Evolutionary conservation across 805 yeast genomes (phyloP).

Genomic region (Yarrowia alimentaria): DNA sequence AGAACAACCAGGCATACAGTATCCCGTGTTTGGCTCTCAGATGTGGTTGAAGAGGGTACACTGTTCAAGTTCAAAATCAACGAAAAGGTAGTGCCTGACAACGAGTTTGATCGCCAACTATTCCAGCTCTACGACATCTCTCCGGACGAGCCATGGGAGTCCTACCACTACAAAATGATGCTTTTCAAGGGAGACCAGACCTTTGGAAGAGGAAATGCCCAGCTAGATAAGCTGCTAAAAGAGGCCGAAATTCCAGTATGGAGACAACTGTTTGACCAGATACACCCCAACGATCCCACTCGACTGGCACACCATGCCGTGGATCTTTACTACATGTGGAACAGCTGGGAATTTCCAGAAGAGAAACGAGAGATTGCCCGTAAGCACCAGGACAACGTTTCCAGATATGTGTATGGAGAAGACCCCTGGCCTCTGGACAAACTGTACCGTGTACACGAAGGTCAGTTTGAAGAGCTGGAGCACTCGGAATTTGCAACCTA

Average conservation of each 20-base stretch:
- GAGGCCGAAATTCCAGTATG: background rate
- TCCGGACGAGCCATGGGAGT: constrained; percentile 2
- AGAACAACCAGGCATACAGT: background rate
- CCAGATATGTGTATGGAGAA: background rate
- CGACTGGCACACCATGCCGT: constrained; percentile 9
- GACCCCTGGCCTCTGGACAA: constrained; percentile 13
- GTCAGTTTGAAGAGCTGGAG: constrained; percentile 2
- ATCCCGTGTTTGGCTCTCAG: background rate
- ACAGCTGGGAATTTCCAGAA: constrained; percentile 12
- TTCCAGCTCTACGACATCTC: constrained; percentile 10
- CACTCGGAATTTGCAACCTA: constrained; percentile 2
- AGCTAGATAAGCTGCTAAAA: background rate
- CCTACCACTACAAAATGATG: constrained; percentile 15
- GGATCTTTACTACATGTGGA: constrained; percentile 17
- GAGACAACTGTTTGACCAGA: constrained; percentile 14
- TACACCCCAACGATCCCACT: constrained; percentile 5
- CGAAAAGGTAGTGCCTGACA: constrained; percentile 1
- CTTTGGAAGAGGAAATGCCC: background rate
- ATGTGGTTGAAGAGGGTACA: constrained; percentile 12
- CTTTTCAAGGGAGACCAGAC: constrained; percentile 18
- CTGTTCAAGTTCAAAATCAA: constrained; percentile 15
- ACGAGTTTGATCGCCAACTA: constrained; percentile 7
- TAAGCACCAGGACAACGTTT: background rate
- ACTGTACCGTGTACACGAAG: constrained; percentile 3
- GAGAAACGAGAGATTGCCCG: background rate